These are phyloP conservation scores for Lentinula lateritia DNA, from an alignment of 768 basidiomycete genomes.

Conservation along the genomic window DNA sequence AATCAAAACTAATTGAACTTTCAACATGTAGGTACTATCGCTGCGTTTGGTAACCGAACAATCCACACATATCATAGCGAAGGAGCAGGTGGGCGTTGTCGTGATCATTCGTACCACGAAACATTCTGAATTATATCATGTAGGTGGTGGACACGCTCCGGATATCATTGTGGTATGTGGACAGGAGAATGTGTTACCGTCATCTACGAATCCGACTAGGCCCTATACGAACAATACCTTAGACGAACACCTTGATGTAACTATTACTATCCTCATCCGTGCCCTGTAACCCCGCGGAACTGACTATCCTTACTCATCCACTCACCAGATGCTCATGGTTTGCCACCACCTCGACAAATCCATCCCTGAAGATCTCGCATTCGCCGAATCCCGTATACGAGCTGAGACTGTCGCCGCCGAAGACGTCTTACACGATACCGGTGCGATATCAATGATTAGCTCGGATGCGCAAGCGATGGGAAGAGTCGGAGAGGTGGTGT, in stretches of 20 bases:
- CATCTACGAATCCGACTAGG: slow-evolving; percentile 95
- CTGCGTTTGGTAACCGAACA: slow-evolving; percentile 82
- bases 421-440: slow-evolving; percentile 87
- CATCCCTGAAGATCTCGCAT: slow-evolving; percentile 92
- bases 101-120: not conserved
- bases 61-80: slow-evolving; percentile 98
- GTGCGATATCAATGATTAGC: slow-evolving; percentile 95
- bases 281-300: not conserved
- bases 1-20: not conserved
- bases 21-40: slow-evolving; percentile 62
- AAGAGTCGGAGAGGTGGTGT: slow-evolving; percentile 89
- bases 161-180: slow-evolving; percentile 98
- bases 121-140: not conserved
- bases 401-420: slow-evolving; percentile 97
- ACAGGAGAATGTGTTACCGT: slow-evolving; percentile 83
- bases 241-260: slow-evolving; percentile 94
- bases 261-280: slow-evolving; percentile 26
- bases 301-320: not conserved
- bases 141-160: slow-evolving; percentile 92
- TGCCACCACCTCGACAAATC: slow-evolving; percentile 91
- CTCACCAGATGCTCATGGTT: slow-evolving; percentile 93
- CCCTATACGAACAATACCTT: slow-evolving; percentile 89
- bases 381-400: slow-evolving; percentile 95
- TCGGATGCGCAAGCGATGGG: slow-evolving; percentile 99
- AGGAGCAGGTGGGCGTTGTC: slow-evolving; percentile 65